Conservation (phyloP, 768 basidiomycete genomes). For the Amanita rimosa region DNA sequence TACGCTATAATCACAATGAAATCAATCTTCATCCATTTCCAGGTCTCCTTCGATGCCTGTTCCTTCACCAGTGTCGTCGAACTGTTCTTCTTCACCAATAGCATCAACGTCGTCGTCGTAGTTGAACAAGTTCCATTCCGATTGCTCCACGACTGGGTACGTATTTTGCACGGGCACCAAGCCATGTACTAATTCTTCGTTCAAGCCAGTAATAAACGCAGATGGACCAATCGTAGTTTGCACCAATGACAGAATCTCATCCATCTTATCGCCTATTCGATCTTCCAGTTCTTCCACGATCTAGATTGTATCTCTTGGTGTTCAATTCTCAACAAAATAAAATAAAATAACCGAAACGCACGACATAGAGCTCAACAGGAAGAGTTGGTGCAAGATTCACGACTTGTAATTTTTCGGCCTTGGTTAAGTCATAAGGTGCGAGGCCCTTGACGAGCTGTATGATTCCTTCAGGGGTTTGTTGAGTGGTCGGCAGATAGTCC, state of each 20-base stretch:
- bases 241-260: conserved; percentile 53
- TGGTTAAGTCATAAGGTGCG: conserved; percentile 64
- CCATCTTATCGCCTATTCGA: conserved; percentile 59
- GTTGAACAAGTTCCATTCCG: conserved; percentile 9
- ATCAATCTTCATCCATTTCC: conserved; percentile 50
- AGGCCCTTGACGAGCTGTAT: conserved; percentile 56
- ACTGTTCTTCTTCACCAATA: conserved; percentile 39
- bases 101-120: conserved; percentile 30
- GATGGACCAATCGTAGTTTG: conserved; percentile 14
- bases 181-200: conserved; percentile 3
- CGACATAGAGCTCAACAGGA: conserved; percentile 82
- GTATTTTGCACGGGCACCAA: conserved; percentile 10
- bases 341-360: conserved; percentile 32
- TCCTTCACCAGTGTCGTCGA: conserved; percentile 59
- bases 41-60: conserved; percentile 60
- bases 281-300: conserved; percentile 89
- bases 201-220: conserved; percentile 5
- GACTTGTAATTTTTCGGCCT: conserved; percentile 85
- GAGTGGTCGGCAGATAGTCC: conserved; percentile 53
- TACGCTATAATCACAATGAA: not conserved
- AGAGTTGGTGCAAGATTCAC: conserved; percentile 82
- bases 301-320: conserved; percentile 25
- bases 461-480: conserved; percentile 58
- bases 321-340: not conserved
- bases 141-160: conserved; percentile 14